Evolutionary conservation across 371 early-diverging fungal species (phyloP).

Genomic region (Lichtheimia corymbifera): DNA sequence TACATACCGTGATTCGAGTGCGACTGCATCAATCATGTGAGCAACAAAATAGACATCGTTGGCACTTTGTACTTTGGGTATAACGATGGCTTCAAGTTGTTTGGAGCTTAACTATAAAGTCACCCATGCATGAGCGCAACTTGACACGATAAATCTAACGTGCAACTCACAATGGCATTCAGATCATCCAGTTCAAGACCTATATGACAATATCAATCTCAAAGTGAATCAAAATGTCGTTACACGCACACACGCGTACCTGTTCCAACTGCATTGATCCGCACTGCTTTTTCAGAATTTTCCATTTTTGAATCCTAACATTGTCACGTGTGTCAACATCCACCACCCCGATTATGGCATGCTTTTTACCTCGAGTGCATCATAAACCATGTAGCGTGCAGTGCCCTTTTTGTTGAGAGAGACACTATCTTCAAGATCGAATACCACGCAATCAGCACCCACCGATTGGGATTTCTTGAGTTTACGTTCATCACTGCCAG

Average conservation of each 20-base stretch:
- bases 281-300: slow-evolving; percentile 78
- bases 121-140: too few species aligned
- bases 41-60: slow-evolving; percentile 79
- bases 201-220: slow-evolving; percentile 5
- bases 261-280: slow-evolving; percentile 85
- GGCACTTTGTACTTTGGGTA: slow-evolving; percentile 87
- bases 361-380: slow-evolving; percentile 65
- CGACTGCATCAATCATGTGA: slow-evolving; percentile 75
- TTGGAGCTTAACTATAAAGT: slow-evolving; percentile 62
- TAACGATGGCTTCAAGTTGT: slow-evolving; percentile 75
- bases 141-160: too few species aligned
- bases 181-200: slow-evolving; percentile 82
- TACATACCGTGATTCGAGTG: slow-evolving; percentile 67
- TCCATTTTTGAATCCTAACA: too few species aligned
- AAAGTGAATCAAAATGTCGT: neutral
- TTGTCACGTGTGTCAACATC: too few species aligned
- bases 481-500: slow-evolving; percentile 91
- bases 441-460: slow-evolving; percentile 82
- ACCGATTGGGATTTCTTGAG: slow-evolving; percentile 71
- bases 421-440: slow-evolving; percentile 92
- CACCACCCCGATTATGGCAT: neutral
- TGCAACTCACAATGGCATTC: slow-evolving; percentile 65
- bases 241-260: slow-evolving; percentile 52
- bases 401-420: slow-evolving; percentile 76
- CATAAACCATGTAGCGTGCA: slow-evolving; percentile 75